Conservation (phyloP, 2,329 filamentous ascomycete species). For the Hypoxylon sp. region DNA sequence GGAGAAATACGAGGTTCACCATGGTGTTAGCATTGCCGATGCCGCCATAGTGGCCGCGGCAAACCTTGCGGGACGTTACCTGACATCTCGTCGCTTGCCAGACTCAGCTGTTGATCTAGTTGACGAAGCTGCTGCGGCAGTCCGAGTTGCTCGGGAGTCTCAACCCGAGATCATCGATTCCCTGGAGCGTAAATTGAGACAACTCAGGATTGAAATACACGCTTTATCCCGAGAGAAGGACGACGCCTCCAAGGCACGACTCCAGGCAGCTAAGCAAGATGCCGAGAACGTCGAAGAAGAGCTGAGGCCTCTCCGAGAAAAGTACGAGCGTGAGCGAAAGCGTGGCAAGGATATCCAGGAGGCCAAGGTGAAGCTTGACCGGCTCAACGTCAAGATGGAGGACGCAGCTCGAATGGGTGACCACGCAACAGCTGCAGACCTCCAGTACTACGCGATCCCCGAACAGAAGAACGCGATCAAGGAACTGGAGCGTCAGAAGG, state of each 20-base stretch:
- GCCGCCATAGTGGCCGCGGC: constrained; percentile 90
- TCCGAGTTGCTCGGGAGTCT: constrained; percentile 92
- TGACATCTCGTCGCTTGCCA: constrained; percentile 87
- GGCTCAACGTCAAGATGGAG: constrained; percentile 88
- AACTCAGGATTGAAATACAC: constrained; percentile 97
- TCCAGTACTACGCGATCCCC: constrained; percentile 97
- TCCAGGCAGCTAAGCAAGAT: constrained; percentile 85
- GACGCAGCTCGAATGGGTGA: constrained; percentile 90
- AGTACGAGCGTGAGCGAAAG: constrained; percentile 93
- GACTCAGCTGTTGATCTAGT: constrained; percentile 97
- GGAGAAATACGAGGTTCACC: constrained; percentile 97
- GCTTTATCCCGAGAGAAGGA: constrained; percentile 94
- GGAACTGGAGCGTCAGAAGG: constrained; percentile 81
- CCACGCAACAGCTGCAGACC: constrained; percentile 85
- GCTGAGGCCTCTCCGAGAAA: constrained; percentile 87
- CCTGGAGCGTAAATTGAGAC: constrained; percentile 85
- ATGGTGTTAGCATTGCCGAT: constrained; percentile 96
- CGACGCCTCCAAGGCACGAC: constrained; percentile 84
- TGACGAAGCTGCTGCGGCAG: constrained; percentile 96
- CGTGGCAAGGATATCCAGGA: constrained; percentile 92
- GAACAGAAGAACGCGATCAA: constrained; percentile 85
- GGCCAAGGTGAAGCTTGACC: constrained; percentile 92
- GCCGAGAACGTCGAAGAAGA: constrained; percentile 96
- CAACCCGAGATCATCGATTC: constrained; percentile 96
- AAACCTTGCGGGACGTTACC: constrained; percentile 90